Percentiles rank a stretch among this genome's conserved stretches.
These are phyloP conservation scores for Plasmopara viticola DNA, from an alignment of 352 stramenopile genomes.

Conservation along the genomic window DNA sequence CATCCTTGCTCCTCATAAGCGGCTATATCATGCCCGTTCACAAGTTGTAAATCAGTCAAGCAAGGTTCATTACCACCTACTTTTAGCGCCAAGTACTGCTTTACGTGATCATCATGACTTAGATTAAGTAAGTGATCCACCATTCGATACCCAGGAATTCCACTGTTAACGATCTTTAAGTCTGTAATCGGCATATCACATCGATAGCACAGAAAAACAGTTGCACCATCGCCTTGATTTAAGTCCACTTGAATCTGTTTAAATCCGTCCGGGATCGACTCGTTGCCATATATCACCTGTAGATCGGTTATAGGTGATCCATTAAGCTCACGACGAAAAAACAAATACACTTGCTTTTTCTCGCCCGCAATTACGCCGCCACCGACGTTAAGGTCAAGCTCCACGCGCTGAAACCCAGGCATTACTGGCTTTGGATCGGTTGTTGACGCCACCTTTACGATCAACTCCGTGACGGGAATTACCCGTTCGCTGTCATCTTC, in stretches of 20 bases:
- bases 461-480: conserved; percentile 73
- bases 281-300: conserved; percentile 71
- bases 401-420: conserved; percentile 68
- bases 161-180: conserved; percentile 77
- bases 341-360: conserved; percentile 86
- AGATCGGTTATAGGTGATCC: conserved; percentile 83
- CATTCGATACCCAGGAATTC: conserved; percentile 81
- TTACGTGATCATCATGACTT: conserved; percentile 54
- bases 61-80: conserved; percentile 77
- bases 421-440: conserved; percentile 58
- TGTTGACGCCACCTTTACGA: conserved; percentile 58
- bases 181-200: conserved; percentile 87
- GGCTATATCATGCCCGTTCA: conserved; percentile 37
- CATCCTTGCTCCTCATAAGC: conserved; percentile 50
- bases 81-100: conserved; percentile 80
- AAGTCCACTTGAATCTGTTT: conserved; percentile 83
- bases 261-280: conserved; percentile 80
- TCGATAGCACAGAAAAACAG: conserved; percentile 82
- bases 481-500: conserved; percentile 23
- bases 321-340: conserved; percentile 62
- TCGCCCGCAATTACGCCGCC: conserved; percentile 33
- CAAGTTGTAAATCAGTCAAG: conserved; percentile 69
- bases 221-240: conserved; percentile 78
- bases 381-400: conserved; percentile 77
- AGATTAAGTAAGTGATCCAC: conserved; percentile 70